Percentiles rank a stretch among this genome's conserved stretches.
phyloP scores from a whole-genome alignment of 306 rosid genomes.

The Albizia julibrissin region DNA sequence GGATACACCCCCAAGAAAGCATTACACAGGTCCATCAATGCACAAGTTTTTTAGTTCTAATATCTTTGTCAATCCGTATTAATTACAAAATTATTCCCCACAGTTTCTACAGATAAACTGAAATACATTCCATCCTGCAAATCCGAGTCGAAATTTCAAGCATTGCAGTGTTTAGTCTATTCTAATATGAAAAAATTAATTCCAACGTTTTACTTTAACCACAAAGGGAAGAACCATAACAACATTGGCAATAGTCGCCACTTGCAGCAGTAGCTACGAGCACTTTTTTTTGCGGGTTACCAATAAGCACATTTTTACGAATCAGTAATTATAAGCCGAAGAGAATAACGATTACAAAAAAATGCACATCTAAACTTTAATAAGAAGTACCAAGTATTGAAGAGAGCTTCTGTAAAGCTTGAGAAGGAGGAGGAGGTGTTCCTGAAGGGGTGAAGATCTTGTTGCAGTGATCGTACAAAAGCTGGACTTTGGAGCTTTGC shows the following conservation, averaged over 20 bases:
- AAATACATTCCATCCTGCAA: conserved; percentile 17
- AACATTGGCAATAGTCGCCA: neutral
- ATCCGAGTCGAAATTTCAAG: conserved; percentile 18
- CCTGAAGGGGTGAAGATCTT: conserved; percentile 54
- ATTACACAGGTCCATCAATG: neutral
- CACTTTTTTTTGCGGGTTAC: neutral
- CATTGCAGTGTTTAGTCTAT: conserved; percentile 1
- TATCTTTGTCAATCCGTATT: neutral
- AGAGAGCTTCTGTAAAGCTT: conserved; percentile 53
- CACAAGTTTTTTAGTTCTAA: neutral
- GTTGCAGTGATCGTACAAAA: conserved; percentile 71
- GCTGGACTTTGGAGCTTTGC: conserved; percentile 63
- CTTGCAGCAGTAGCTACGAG: neutral
- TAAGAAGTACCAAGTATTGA: conserved; percentile 66
- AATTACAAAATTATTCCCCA: neutral
- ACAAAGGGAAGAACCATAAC: neutral
- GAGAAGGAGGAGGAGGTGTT: conserved; percentile 52
- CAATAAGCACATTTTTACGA: conserved; percentile 26
- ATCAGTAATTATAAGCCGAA: neutral
- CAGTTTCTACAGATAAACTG: neutral
- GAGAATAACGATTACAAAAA: neutral
- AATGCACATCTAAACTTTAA: neutral
- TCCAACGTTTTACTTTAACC: conserved; percentile 21
- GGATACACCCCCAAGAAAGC: neutral
- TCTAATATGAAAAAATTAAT: conserved; percentile 11